phyloP scores from a whole-genome alignment of 2,329 filamentous ascomycete species.

The Colletotrichum cuscutae region DNA sequence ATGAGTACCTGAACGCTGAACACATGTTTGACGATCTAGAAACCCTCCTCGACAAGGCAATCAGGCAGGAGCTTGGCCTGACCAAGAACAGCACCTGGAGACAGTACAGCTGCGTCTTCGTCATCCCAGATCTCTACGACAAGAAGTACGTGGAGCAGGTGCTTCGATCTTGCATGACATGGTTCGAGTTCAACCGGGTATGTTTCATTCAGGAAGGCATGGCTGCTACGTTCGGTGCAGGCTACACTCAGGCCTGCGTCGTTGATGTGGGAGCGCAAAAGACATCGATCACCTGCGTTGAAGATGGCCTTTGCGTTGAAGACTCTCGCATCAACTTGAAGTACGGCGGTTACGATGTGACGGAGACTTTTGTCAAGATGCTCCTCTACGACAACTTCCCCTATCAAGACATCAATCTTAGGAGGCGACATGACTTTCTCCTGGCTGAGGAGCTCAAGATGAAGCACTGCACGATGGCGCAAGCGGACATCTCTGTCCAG shows the following conservation, averaged over 20 bases:
- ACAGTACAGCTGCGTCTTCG: slow-evolving; percentile 95
- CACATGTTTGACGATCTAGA: slow-evolving; percentile 89
- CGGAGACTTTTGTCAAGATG: slow-evolving; percentile 96
- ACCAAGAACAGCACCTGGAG: slow-evolving; percentile 82
- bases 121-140: slow-evolving; percentile 97
- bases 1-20: slow-evolving; percentile 83
- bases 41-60: slow-evolving; percentile 84
- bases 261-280: slow-evolving; percentile 98
- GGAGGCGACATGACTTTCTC: slow-evolving; percentile 89
- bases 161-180: slow-evolving; percentile 85
- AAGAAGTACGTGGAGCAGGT: slow-evolving; percentile 89
- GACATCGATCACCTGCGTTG: slow-evolving; percentile 95
- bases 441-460: slow-evolving; percentile 96
- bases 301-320: slow-evolving; percentile 94
- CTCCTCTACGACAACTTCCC: slow-evolving; percentile 97
- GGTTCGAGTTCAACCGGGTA: slow-evolving; percentile 88
- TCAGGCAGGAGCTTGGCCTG: slow-evolving; percentile 85
- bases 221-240: slow-evolving; percentile 93
- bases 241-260: slow-evolving; percentile 92
- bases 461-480: slow-evolving; percentile 91
- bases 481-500: slow-evolving; percentile 89
- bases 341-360: slow-evolving; percentile 91
- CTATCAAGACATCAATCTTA: slow-evolving; percentile 93
- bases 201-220: slow-evolving; percentile 97
- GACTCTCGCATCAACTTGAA: slow-evolving; percentile 96